phyloP scores from a whole-genome alignment of 2,329 filamentous ascomycete genomes.

The Colletotrichum sojae region DNA sequence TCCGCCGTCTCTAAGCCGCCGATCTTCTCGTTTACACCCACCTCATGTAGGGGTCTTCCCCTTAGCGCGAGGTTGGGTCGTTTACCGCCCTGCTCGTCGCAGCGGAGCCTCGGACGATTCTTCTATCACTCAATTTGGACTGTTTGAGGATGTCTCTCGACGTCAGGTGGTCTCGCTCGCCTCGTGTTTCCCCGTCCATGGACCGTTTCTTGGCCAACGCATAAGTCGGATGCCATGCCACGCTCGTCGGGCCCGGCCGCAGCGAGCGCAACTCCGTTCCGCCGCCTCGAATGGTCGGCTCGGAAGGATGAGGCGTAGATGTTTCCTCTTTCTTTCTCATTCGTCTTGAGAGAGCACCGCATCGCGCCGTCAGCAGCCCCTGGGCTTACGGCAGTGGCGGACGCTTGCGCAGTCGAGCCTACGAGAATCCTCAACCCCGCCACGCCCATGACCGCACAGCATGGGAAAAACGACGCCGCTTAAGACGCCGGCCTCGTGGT shows the following conservation, averaged over 20 bases:
- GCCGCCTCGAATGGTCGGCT: background rate
- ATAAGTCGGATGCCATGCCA: constrained; percentile 12
- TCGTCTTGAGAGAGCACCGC: background rate
- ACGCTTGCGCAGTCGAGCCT: constrained; percentile 5
- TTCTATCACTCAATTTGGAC: background rate
- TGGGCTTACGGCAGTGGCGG: constrained; percentile 30
- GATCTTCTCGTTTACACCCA: constrained; percentile 2
- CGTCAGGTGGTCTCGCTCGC: constrained; percentile 32
- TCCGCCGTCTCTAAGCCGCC: background rate
- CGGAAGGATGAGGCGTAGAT: constrained; percentile 23
- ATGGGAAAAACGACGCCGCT: constrained; percentile 13
- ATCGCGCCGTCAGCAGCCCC: background rate
- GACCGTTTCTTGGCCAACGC: constrained; percentile 32
- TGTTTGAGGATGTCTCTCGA: background rate
- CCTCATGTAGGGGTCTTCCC: background rate
- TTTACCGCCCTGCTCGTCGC: background rate
- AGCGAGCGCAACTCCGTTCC: background rate
- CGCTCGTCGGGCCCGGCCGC: constrained; percentile 3
- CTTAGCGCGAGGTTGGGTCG: background rate
- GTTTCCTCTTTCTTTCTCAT: background rate
- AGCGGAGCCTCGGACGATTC: constrained; percentile 1
- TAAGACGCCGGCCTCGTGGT: constrained; percentile 1
- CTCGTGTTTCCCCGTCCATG: constrained; percentile 20
- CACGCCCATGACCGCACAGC: background rate
- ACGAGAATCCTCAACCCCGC: background rate